Evolutionary conservation across 1,284 basidiomycete species (phyloP).

Genomic region (Ganoderma meredithae): DNA sequence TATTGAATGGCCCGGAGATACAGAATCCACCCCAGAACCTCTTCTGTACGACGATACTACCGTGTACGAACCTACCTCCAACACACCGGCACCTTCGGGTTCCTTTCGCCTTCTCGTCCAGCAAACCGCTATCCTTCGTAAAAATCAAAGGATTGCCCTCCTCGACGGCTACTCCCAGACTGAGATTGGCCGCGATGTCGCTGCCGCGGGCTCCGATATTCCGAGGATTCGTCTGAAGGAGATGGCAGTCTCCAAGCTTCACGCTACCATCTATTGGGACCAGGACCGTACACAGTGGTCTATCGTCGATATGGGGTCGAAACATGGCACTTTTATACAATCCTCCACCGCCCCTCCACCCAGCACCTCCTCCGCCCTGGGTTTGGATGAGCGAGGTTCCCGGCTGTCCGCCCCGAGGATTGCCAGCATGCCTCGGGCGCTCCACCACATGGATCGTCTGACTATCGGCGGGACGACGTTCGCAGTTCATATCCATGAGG

Average conservation of each 20-base stretch:
- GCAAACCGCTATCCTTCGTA: slow-evolving; percentile 58
- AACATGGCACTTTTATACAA: slow-evolving; percentile 76
- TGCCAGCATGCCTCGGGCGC: slow-evolving; percentile 69
- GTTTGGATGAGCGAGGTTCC: slow-evolving; percentile 40
- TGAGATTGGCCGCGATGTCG: slow-evolving; percentile 74
- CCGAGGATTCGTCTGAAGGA: slow-evolving; percentile 79
- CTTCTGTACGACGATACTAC: background rate
- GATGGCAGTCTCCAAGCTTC: slow-evolving; percentile 81
- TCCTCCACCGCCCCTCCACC: slow-evolving; percentile 20
- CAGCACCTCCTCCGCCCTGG: slow-evolving; percentile 13
- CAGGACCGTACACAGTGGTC: slow-evolving; percentile 62
- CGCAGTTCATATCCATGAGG: slow-evolving; percentile 69
- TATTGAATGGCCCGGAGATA: slow-evolving; percentile 63
- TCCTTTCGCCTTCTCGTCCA: slow-evolving; percentile 65
- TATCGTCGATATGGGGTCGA: slow-evolving; percentile 83
- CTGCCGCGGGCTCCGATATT: slow-evolving; percentile 53
- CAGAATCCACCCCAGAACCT: slow-evolving; percentile 17
- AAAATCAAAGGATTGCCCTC: slow-evolving; percentile 58
- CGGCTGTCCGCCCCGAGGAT: slow-evolving; percentile 69
- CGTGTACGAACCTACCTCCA: background rate
- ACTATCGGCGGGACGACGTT: slow-evolving; percentile 75
- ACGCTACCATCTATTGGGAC: slow-evolving; percentile 80
- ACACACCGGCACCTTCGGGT: slow-evolving; percentile 24
- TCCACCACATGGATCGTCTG: slow-evolving; percentile 69
- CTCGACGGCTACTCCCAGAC: slow-evolving; percentile 69